Percentiles rank a stretch among this genome's conserved stretches.
phyloP scores from a whole-genome alignment of 2,329 filamentous ascomycete genomes.

The Raffaelea albimanens region DNA sequence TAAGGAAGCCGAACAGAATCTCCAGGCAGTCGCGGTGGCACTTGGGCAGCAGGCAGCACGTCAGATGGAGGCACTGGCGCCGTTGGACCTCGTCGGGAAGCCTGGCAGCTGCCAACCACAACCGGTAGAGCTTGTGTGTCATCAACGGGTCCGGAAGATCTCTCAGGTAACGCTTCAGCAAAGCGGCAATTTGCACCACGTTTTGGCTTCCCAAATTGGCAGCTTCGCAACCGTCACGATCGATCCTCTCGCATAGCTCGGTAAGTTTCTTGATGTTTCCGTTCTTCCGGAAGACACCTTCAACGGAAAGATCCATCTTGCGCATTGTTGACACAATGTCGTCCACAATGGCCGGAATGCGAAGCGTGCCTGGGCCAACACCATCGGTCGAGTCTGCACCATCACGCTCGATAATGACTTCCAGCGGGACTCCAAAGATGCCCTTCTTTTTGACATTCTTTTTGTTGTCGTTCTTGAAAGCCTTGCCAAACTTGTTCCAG shows the following conservation, averaged over 20 bases:
- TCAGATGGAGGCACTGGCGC: constrained; percentile 77
- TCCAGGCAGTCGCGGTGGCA: constrained; percentile 88
- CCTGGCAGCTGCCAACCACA: constrained; percentile 87
- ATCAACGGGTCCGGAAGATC: constrained; percentile 90
- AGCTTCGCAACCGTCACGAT: constrained; percentile 73
- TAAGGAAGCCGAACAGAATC: constrained; percentile 89
- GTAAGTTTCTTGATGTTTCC: constrained; percentile 93
- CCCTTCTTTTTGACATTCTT: constrained; percentile 84
- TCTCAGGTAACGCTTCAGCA: constrained; percentile 90
- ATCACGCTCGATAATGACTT: constrained; percentile 82
- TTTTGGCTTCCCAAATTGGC: constrained; percentile 82
- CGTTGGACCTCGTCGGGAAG: constrained; percentile 73
- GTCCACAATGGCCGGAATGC: constrained; percentile 90
- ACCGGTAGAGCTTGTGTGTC: constrained; percentile 85
- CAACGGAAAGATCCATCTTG: constrained; percentile 97
- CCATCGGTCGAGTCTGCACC: constrained; percentile 97
- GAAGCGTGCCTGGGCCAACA: constrained; percentile 81
- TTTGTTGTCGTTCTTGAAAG: constrained; percentile 77
- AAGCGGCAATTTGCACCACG: constrained; percentile 85
- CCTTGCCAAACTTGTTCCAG: constrained; percentile 97
- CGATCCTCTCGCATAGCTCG: constrained; percentile 77
- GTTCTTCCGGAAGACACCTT: constrained; percentile 98
- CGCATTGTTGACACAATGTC: constrained; percentile 91
- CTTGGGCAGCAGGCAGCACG: constrained; percentile 88
- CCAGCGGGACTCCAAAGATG: constrained; percentile 82